A percentile compares a stretch with the other conserved stretches of the same genome.
These are phyloP conservation scores for Kodamaea nitidulidarum DNA, from an alignment of 805 yeast species.

Conservation along the genomic window DNA sequence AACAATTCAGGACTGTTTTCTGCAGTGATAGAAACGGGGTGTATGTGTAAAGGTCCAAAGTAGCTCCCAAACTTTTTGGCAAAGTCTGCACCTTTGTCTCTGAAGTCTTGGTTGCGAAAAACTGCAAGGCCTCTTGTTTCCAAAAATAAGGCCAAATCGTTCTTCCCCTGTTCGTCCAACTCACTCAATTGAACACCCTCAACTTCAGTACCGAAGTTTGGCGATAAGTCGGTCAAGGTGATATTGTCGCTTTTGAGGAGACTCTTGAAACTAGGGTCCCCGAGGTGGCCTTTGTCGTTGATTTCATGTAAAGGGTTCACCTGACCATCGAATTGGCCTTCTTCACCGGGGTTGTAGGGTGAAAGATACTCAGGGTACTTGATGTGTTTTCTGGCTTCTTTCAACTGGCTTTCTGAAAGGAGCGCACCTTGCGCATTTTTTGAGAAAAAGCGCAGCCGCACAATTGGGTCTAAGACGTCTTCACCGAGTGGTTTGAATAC, in stretches of 20 bases:
- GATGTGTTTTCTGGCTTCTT: conserved; percentile 12
- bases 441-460: conserved; percentile 3
- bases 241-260: conserved; percentile 16
- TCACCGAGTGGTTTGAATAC: conserved; percentile 10
- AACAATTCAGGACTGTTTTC: conserved; percentile 21
- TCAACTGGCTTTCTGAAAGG: conserved; percentile 8
- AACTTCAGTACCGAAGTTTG: conserved; percentile 26
- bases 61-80: conserved; percentile 20
- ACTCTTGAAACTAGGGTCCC: conserved; percentile 18
- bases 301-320: conserved; percentile 19
- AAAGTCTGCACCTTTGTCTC: conserved; percentile 23
- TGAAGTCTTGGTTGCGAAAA: conserved; percentile 24
- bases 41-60: conserved; percentile 27
- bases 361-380: conserved; percentile 22
- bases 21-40: conserved; percentile 20
- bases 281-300: conserved; percentile 25
- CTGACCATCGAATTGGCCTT: conserved; percentile 17
- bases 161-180: conserved; percentile 22
- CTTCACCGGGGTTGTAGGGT: conserved; percentile 16
- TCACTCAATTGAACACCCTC: conserved; percentile 24
- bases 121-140: conserved; percentile 25
- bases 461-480: conserved; percentile 10
- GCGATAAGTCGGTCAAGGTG: conserved; percentile 19
- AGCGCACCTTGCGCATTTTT: conserved; percentile 4
- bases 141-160: conserved; percentile 24